Evolutionary conservation across 805 yeast species (phyloP).

Genomic region (Monosporozyma solicola): DNA sequence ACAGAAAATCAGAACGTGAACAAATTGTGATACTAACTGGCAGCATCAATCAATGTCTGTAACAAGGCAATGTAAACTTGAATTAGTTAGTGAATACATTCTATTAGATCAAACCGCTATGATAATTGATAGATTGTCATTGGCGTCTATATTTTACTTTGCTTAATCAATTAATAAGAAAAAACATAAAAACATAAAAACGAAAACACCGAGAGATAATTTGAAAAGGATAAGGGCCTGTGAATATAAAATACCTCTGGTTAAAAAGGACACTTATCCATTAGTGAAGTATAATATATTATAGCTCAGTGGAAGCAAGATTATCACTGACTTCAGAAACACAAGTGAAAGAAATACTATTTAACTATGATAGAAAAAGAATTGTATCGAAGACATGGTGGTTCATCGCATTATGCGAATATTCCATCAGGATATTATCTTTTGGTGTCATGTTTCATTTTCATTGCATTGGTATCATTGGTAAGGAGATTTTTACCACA

Average conservation of each 20-base stretch:
- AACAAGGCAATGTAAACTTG: no score
- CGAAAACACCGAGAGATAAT: not conserved
- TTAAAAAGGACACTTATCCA: no score
- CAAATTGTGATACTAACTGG: no score
- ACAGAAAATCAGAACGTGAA: no score
- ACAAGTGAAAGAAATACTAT: not conserved
- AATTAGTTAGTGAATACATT: no score
- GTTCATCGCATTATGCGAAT: constrained; percentile 43
- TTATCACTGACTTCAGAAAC: no score
- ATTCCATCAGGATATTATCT: constrained; percentile 51
- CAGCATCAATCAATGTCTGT: no score
- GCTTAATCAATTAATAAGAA: not conserved
- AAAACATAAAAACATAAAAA: not conserved
- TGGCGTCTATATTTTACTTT: not conserved
- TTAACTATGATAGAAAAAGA: not conserved
- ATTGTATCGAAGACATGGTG: constrained; percentile 37
- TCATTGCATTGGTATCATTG: constrained; percentile 31
- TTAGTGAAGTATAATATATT: no score
- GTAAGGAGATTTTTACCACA: constrained; percentile 15
- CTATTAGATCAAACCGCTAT: no score
- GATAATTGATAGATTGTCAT: not conserved
- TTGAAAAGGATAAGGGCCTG: not conserved
- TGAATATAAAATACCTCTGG: not conserved
- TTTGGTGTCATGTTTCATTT: constrained; percentile 35
- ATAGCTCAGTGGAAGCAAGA: no score